Percentiles rank a stretch among this genome's conserved stretches.
These are phyloP conservation scores for Rauvolfia tetraphylla DNA, from an alignment of 257 asterid genomes.

Conservation along the genomic window DNA sequence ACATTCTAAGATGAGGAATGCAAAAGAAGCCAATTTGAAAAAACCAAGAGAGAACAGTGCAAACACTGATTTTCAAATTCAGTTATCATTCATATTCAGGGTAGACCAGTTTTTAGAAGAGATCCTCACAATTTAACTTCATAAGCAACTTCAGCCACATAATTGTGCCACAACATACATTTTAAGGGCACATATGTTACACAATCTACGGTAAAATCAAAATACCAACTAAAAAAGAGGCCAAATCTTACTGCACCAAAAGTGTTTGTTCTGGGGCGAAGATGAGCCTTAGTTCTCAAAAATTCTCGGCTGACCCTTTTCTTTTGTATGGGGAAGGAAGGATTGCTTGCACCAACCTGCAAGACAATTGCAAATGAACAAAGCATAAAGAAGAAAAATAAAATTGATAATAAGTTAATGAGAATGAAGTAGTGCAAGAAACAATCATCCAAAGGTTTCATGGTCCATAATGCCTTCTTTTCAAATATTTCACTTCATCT, in stretches of 20 bases:
- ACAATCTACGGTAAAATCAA: neutral
- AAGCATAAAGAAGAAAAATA: conserved; percentile 12
- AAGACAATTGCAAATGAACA: conserved; percentile 15
- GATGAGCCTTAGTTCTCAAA: conserved; percentile 96
- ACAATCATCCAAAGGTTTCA: neutral
- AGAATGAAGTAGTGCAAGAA: neutral
- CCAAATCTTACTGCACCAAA: conserved; percentile 82
- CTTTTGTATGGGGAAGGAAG: conserved; percentile 94
- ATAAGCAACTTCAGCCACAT: neutral
- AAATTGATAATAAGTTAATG: conserved; percentile 3
- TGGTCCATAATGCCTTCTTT: neutral
- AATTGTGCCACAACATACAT: neutral
- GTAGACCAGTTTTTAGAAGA: neutral
- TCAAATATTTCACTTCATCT: neutral
- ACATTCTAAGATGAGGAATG: neutral
- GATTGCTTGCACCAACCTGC: conserved; percentile 84
- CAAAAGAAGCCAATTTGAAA: neutral
- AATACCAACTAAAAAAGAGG: conserved; percentile 14
- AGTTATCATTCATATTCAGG: neutral
- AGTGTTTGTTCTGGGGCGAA: conserved; percentile 96
- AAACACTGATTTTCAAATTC: neutral
- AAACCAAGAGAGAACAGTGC: neutral
- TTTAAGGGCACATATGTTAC: neutral
- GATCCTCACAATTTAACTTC: neutral
- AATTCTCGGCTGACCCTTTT: conserved; percentile 93